Evolutionary conservation across 305 asterid genomes (phyloP), one percentile per base, ranked within the genome.

Genomic region (Withania somnifera): DNA sequence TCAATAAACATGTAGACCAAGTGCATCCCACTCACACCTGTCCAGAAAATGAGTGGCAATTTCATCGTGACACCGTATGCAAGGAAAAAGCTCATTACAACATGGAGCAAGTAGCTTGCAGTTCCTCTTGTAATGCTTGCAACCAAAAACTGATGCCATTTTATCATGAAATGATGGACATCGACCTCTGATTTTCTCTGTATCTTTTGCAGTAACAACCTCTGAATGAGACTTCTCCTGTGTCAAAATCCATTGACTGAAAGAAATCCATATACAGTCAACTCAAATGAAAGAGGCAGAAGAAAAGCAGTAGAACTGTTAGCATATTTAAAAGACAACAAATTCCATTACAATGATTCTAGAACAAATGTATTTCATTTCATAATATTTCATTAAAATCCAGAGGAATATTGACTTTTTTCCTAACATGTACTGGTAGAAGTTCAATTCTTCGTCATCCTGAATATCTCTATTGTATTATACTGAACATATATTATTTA

Each of bases 21-120:
- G 79, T 24, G 79, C 79, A 15, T 47, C 40, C 79, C 24, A 28
- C 79, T 71, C 79, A 84, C 78, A 93, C 98, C 97, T 93, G 88
- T 93, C 95, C 86, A 91, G 82, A 69, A 90, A 81, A 85, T 95
- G 98, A 90, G 92, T 93, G 30, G 92, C 30, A 86, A 83, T 81
- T 54, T 95, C 98, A 83, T 95, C 98, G 68, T 95, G 98, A 86
- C 98, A 95, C 81, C 94, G 93, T 86, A 93, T 89, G 91, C 98
- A 95, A 22, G 98, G 86, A 87, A 84, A 90, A 40, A 95, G 88
- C 91, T 90, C 87, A 82, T 90, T 90, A 90, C 98, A 95, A 86
- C 98, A 95, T 53, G 96, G 90, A 69, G 93, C 88, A 52, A 95
- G 82, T 85, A 95, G 88, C 88, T 93, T 95, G 86, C 98, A 89